Conservation (phyloP, 352 stramenopile species). For the Pseudoperonospora humuli region DNA sequence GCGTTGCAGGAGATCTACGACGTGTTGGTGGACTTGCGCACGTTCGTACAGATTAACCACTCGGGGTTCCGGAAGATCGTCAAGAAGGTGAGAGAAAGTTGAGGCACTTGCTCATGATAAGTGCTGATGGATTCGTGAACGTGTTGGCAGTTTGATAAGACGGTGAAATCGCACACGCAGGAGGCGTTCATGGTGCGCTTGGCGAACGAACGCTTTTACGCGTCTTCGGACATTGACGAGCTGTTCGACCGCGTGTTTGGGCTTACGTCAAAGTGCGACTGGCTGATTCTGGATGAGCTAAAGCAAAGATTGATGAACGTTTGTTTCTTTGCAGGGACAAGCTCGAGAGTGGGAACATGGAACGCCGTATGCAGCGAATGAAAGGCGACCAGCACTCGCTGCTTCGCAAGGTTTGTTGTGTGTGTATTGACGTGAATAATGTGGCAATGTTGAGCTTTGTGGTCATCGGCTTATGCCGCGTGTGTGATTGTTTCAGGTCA, state of each 20-base stretch:
- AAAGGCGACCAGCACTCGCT: constrained; percentile 79
- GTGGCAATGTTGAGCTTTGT: neutral
- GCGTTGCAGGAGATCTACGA: constrained; percentile 86
- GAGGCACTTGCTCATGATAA: neutral
- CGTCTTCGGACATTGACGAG: constrained; percentile 65
- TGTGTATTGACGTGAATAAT: constrained; percentile 4
- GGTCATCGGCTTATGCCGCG: too few relatives aligned
- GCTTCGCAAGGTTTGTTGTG: constrained; percentile 52
- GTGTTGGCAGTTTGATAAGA: constrained; percentile 84
- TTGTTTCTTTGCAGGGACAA: constrained; percentile 49
- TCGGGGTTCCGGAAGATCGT: constrained; percentile 91
- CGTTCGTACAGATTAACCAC: constrained; percentile 89
- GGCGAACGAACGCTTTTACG: constrained; percentile 70
- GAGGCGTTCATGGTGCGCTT: constrained; percentile 78
- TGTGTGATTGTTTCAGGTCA: constrained; percentile 39
- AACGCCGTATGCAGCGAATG: constrained; percentile 72
- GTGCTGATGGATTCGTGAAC: neutral
- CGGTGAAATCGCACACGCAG: constrained; percentile 56
- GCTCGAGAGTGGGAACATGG: constrained; percentile 83
- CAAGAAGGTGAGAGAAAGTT: constrained; percentile 64
- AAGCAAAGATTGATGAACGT: constrained; percentile 5
- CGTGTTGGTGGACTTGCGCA: constrained; percentile 83
- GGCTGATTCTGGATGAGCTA: neutral
- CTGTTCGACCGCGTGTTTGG: constrained; percentile 73
- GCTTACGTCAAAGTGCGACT: constrained; percentile 67